phyloP scores from a whole-genome alignment of 768 basidiomycete species.

The Rhizopogon roseolus region DNA sequence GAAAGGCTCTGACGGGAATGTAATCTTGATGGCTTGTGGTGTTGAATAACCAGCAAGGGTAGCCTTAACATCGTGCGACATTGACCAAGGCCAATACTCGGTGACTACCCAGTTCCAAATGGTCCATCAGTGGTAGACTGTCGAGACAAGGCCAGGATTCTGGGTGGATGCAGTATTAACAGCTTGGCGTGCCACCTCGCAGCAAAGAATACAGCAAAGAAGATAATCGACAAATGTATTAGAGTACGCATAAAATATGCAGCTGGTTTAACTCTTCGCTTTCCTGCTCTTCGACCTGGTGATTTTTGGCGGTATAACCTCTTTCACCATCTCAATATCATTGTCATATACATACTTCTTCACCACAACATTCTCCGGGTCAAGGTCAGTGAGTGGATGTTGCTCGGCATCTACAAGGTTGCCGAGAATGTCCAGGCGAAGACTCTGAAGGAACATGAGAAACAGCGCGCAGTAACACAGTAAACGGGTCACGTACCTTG shows the following conservation, averaged over 20 bases:
- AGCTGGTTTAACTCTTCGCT: slow-evolving; percentile 27
- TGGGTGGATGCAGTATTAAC: too few relatives aligned
- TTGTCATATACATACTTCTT: slow-evolving; percentile 81
- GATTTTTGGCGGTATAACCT: slow-evolving; percentile 34
- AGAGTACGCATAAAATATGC: neutral
- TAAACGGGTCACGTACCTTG: slow-evolving; percentile 44
- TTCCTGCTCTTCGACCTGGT: slow-evolving; percentile 57
- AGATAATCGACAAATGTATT: slow-evolving; percentile 11
- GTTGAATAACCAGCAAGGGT: too few relatives aligned
- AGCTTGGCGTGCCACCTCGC: too few relatives aligned
- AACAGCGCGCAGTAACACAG: neutral
- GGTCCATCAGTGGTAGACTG: too few relatives aligned
- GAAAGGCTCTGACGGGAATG: neutral
- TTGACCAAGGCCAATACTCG: too few relatives aligned
- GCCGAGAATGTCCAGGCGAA: slow-evolving; percentile 66
- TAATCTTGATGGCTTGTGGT: too few relatives aligned
- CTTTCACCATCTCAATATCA: slow-evolving; percentile 39
- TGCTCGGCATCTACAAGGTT: slow-evolving; percentile 56
- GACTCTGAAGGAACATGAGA: slow-evolving; percentile 34
- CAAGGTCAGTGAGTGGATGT: slow-evolving; percentile 50
- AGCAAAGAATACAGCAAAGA: slow-evolving; percentile 25
- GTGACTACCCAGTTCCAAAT: too few relatives aligned
- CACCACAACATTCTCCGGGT: slow-evolving; percentile 61
- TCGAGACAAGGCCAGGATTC: too few relatives aligned
- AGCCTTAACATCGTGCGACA: too few relatives aligned